phyloP scores from a whole-genome alignment of 2,329 filamentous ascomycete species.

The Grosmannia serpens region DNA sequence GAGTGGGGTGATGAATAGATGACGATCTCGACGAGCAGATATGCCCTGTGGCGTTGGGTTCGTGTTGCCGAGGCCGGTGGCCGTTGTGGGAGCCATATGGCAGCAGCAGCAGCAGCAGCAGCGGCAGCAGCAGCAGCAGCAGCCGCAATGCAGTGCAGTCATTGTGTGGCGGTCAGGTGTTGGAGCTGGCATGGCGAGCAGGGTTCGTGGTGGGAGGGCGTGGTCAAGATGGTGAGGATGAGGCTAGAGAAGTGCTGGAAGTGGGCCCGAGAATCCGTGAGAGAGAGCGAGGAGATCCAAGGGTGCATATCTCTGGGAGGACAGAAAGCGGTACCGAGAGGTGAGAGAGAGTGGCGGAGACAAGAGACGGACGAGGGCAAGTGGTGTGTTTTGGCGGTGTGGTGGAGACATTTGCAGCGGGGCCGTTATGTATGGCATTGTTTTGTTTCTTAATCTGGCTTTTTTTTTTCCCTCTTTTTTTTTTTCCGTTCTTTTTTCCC shows the following conservation, averaged over 20 bases:
- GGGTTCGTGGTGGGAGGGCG: no score
- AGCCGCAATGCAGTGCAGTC: no score
- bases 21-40: not conserved
- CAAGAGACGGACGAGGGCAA: not conserved
- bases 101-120: no score
- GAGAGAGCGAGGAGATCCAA: slow-evolving; percentile 10
- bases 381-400: not conserved
- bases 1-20: not conserved
- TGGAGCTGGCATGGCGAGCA: not conserved
- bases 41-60: not conserved
- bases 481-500: not conserved
- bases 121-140: no score
- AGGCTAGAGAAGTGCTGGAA: not conserved
- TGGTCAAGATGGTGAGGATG: not conserved
- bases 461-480: not conserved
- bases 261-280: not conserved
- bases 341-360: not conserved
- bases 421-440: not conserved
- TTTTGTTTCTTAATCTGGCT: not conserved
- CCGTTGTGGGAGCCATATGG: not conserved
- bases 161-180: not conserved
- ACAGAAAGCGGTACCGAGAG: not conserved
- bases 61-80: not conserved
- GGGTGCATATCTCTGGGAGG: not conserved
- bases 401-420: not conserved